These are phyloP conservation scores for Mallotus repandus DNA, from an alignment of 441 rosid species.

Conservation along the genomic window DNA sequence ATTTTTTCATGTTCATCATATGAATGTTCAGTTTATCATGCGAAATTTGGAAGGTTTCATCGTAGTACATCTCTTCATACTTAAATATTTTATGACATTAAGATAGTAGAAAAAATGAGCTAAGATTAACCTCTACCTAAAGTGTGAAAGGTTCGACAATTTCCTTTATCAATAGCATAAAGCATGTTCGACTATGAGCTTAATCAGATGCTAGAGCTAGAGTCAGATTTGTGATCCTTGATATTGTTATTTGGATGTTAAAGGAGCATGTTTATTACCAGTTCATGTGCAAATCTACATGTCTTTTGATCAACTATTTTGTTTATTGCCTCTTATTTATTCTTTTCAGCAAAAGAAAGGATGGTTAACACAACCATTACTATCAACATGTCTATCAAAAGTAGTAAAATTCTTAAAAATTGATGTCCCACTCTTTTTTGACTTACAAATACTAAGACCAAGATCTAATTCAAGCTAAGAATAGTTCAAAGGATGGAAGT, in stretches of 20 bases:
- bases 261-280: conserved; percentile 34
- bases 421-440: conserved; percentile 31
- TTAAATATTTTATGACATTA: no score
- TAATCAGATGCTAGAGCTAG: conserved; percentile 28
- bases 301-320: conserved; percentile 38
- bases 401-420: conserved; percentile 47
- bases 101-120: no score
- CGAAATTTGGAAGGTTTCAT: no score
- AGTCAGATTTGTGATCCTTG: conserved; percentile 16
- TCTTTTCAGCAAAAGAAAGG: conserved; percentile 26
- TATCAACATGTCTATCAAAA: conserved; percentile 37
- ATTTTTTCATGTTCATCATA: no score
- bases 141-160: no score
- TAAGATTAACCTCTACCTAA: no score
- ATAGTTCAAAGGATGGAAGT: conserved; percentile 42
- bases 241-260: conserved; percentile 31
- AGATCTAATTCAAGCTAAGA: conserved; percentile 32
- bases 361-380: conserved; percentile 38
- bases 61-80: no score
- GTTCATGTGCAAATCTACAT: conserved; percentile 37
- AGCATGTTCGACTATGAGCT: conserved; percentile 30
- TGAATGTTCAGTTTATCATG: no score
- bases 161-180: no score
- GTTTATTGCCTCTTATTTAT: conserved; percentile 32
- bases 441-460: conserved; percentile 37